phyloP scores from a whole-genome alignment of 345 rosid genomes.

The Eucalyptus marginata region DNA sequence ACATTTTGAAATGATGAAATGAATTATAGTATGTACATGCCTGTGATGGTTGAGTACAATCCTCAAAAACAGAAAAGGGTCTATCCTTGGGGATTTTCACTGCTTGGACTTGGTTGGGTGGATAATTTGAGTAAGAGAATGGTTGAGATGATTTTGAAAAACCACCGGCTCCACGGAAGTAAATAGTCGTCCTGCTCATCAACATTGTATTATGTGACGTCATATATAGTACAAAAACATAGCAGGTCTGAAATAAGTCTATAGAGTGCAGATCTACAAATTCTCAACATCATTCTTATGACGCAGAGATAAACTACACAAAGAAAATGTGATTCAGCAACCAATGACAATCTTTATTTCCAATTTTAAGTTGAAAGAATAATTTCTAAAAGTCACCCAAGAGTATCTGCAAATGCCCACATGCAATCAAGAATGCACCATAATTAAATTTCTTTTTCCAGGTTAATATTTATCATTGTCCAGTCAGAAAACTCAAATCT shows the following conservation, averaged over 20 bases:
- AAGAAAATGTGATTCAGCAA: not conserved
- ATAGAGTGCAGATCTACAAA: not conserved
- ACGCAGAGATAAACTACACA: not conserved
- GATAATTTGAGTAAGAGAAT: conserved; percentile 63
- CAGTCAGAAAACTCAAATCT: not conserved
- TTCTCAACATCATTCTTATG: not conserved
- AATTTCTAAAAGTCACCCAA: not conserved
- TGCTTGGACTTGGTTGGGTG: conserved; percentile 38
- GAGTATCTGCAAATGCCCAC: not conserved
- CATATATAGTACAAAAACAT: not conserved
- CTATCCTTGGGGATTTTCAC: conserved; percentile 58
- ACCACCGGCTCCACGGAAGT: conserved; percentile 85
- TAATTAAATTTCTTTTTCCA: not conserved
- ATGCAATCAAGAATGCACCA: not conserved
- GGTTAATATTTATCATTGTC: not conserved
- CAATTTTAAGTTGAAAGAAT: not conserved
- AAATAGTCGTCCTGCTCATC: conserved; percentile 39
- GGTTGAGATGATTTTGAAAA: conserved; percentile 68
- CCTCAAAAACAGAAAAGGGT: conserved; percentile 58
- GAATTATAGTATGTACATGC: conserved; percentile 8
- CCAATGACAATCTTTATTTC: not conserved
- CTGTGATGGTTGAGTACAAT: conserved; percentile 74
- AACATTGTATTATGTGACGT: not conserved
- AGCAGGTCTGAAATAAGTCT: not conserved
- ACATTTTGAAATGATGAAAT: not conserved